Evolutionary conservation across 2,329 filamentous ascomycete species (phyloP).

Genomic region (Botrytis fragariae): DNA sequence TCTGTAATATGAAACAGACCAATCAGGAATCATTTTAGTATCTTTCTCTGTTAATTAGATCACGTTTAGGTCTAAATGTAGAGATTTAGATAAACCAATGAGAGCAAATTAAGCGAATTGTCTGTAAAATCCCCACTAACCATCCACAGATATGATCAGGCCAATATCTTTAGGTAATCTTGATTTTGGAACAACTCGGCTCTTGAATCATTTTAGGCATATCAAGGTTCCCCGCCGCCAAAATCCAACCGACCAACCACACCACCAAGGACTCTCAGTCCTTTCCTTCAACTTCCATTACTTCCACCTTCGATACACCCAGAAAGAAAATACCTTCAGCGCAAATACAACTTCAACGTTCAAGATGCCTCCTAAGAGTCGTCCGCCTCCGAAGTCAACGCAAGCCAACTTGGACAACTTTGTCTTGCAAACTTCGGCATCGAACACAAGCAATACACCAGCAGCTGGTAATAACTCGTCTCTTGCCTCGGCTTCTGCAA

Average conservation of each 20-base stretch:
- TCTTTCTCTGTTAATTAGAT: not conserved
- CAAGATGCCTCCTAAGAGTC: not conserved
- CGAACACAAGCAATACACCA: not conserved
- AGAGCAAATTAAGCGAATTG: not conserved
- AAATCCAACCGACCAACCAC: not conserved
- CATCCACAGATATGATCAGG: not conserved
- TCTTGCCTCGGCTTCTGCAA: not conserved
- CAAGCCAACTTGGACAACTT: accelerated
- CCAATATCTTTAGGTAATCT: not conserved
- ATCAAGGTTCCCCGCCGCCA: not conserved
- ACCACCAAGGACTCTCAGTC: too few species aligned
- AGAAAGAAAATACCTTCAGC: not conserved
- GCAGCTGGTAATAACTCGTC: not conserved
- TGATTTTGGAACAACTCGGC: not conserved
- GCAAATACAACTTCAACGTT: not conserved
- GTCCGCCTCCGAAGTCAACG: not conserved
- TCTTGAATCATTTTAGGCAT: not conserved
- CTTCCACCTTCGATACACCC: not conserved
- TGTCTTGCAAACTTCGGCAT: not conserved
- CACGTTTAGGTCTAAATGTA: not conserved
- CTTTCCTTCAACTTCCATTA: not conserved
- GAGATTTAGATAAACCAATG: not conserved
- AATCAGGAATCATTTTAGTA: not conserved
- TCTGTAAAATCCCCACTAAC: not conserved
- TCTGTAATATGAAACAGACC: not conserved